Evolutionary conservation across 352 stramenopile genomes (phyloP).

Genomic region (Hyaloperonospora arabidopsidis): DNA sequence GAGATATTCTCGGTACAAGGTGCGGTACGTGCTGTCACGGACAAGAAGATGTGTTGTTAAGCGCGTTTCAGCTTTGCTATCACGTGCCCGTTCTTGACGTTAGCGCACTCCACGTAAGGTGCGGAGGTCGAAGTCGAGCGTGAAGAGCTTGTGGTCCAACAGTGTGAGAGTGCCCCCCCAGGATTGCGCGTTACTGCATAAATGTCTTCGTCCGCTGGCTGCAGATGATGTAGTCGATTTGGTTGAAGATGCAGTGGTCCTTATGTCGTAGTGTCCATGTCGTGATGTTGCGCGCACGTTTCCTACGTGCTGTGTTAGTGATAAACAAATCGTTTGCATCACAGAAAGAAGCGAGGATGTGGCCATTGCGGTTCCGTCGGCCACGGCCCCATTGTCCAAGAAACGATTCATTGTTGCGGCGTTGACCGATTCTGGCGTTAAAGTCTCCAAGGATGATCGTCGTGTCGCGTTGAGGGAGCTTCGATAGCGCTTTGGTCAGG

Average conservation of each 20-base stretch:
- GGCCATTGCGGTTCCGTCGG: no score
- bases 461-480: slow-evolving; percentile 1
- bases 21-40: not conserved
- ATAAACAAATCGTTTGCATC: slow-evolving; percentile 14
- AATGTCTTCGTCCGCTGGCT: no score
- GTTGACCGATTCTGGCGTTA: slow-evolving; percentile 9
- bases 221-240: not conserved
- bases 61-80: not conserved
- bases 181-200: no score
- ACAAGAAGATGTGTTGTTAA: slow-evolving; percentile 5
- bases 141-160: no score
- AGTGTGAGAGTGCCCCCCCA: no score
- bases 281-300: slow-evolving; percentile 9
- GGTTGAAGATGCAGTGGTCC: slow-evolving; percentile 10
- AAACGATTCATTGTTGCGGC: slow-evolving; percentile 3
- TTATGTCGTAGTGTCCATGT: slow-evolving; percentile 8
- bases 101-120: no score
- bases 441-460: slow-evolving; percentile 9
- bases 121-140: no score
- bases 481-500: not conserved
- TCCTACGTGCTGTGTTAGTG: slow-evolving; percentile 11
- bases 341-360: not conserved
- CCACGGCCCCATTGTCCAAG: not conserved
- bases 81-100: not conserved
- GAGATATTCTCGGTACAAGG: not conserved